Base-by-base conservation (phyloP, 148 eudicot genomes). In the Rhododendron ovatum region DNA sequence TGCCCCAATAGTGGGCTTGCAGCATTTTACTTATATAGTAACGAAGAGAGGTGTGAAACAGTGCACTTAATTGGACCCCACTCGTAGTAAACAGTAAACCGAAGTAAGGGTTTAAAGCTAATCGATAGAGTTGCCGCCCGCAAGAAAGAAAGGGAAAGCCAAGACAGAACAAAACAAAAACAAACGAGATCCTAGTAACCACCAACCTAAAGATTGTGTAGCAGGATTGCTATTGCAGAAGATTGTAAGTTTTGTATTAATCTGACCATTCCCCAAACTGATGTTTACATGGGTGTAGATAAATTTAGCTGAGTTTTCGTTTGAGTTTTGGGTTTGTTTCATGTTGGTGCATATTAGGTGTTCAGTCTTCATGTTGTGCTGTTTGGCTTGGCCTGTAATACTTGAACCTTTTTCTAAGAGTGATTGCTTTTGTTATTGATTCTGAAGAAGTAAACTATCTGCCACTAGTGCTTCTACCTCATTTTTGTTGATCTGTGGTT, bases 381-480 rank as follows among this genome's bases (percentile, higher is more conserved):
- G 82, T 26, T 18, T 78, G 33, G 30, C 30, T 57, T 83, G 63
- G 69, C 51, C 22, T 78, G 63, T 67, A 45, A 35, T 63, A 33
- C 69, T 22, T 35, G 17, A n/a, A 33, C 65, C 77, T 76, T 76
- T 30, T 75, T 57, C 59, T 48, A 20, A 13, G 45, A 7, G 33
- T 43, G 26, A 63, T 80, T n/a, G 24, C 33, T 28, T 30, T 6
- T 18, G 35, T 26, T 65, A 7, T 50, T 30, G 35, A 59, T 84
- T 26, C 26, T 71, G 1, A 76, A 57, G 20, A 33, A 39, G 59
- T 59, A 3, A 41, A 39, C 59, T 47, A 35, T 78, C 30, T 79
- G 33, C 75, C 26, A 17, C 17, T 47, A 43, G 50, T 39, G 43
- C n/a, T 57, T 43, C 85, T 86, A 47, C 83, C 79, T 87, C 79